Evolutionary conservation across 83 land plant species (phyloP), one percentile per base, ranked within the genome.

Genomic region (Picea mariana): DNA sequence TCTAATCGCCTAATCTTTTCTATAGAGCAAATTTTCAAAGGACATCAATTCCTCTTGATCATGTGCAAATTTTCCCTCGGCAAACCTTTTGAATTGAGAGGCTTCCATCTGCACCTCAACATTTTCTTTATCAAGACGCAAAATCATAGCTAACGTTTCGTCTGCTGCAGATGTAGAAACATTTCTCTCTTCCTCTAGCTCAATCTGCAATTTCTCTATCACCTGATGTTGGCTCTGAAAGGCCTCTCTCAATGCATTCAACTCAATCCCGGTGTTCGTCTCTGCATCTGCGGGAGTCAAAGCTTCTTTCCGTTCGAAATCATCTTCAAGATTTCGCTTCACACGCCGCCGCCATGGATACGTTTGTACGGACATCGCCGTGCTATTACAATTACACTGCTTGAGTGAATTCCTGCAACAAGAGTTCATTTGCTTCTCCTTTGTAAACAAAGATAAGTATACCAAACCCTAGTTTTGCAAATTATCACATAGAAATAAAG

Each of bases 61-160:
- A 86, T 90, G 91, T n/a, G n/a, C n/a, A n/a, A n/a, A 87, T 81
- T 86, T 89, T 81, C 89, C 94, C 87, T 94, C 96, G 13, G 89
- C 88, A 77, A 85, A 89, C 12, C 96, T 84, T 72, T 83, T 88
- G 83, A 85, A 94, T 61, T 94, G 96, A 38, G 88, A 73, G 1
- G 94, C 84, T 79, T 94, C 94, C 94, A 91, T 87, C 80, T 83
- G 90, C 40, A 86, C 62, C 81, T 89, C 92, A 4, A 92, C 91
- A 82, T 94, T 94, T 87, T 94, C 96, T 81, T 92, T 87, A 84
- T 94, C 94, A 71, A 94, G 82, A 80, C 94, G 85, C 85, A 87
- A 66, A 27, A 94, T 94, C 94, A 94, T 92, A 7, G 92, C 81
- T 92, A 94, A 90, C 78, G 96, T 82, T 81, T 94, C 96, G 75